Evolutionary conservation across 345 rosid species (phyloP), one percentile per base, ranked within the genome.

Genomic region (Brassica incana): DNA sequence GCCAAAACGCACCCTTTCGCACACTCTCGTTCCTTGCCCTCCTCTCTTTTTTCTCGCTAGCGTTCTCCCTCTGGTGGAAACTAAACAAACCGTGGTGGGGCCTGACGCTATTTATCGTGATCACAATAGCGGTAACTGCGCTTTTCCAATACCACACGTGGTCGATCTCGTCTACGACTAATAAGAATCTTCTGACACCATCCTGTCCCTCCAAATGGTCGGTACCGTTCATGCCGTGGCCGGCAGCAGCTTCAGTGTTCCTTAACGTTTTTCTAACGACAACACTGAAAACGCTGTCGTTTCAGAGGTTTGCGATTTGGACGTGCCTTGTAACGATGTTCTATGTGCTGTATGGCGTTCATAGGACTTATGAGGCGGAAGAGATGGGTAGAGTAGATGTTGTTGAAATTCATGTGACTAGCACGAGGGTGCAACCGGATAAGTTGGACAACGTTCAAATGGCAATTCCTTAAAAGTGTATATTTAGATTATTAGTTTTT

Each of bases 151-250:
- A 73, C 84, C 65, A 38, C 77, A 73, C 78, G 15, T 85, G 89
- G 10, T 73, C 54, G 33, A 6, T 36, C 33, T 2, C 65, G 23
- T 58, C 73, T 18, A 78, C 65, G 60, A 33, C 84, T 10, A 73
- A 61, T 33, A 85, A 83, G 8, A 45, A 43, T 67, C 33, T 72
- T 72, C 5, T n/a, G 58, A 50, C 59, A 5, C 25, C 35, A n/a
- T 23, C 68, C 1, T 43, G 27, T 27, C 16, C 63, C 8, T 52
- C 72, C 29, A 80, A 54, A 65, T 94, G 97, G 98, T 85, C 92
- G 0, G 97, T 94, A 35, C 97, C 98, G 4, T 73, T 89, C 62
- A 94, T 94, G 98, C 98, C 98, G 8, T 94, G 97, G 97, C 97
- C 95, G 2, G 93, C 97, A 0, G 93, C 89, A 1, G 62, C 85